Conservation (phyloP, 345 rosid species). For the Triadica sebifera region DNA sequence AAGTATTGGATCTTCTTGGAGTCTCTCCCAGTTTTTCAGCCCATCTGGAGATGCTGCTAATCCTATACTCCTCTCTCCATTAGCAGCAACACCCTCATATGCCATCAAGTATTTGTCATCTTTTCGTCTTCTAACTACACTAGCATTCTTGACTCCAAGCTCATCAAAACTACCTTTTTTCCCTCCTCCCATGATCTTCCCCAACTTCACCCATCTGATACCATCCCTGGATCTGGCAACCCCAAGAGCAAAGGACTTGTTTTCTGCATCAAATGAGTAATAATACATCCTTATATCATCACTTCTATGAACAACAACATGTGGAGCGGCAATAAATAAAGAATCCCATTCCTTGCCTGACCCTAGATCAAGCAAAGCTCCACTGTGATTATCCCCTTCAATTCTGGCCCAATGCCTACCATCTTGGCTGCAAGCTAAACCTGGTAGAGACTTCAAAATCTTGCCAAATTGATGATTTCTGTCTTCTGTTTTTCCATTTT, state of each 20-base stretch:
- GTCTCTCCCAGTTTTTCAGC: constrained; percentile 53
- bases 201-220: constrained; percentile 68
- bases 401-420: constrained; percentile 90
- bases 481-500: background rate
- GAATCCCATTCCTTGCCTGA: constrained; percentile 76
- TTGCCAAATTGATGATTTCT: constrained; percentile 17
- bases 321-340: constrained; percentile 58
- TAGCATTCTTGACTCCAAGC: constrained; percentile 52
- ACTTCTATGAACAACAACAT: constrained; percentile 59
- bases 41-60: constrained; percentile 64
- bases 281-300: constrained; percentile 83
- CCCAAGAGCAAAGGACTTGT: constrained; percentile 47
- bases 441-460: constrained; percentile 57
- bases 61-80: constrained; percentile 52
- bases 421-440: constrained; percentile 81
- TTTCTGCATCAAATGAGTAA: constrained; percentile 57
- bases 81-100: constrained; percentile 56
- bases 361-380: constrained; percentile 78
- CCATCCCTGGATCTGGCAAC: constrained; percentile 82
- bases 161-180: constrained; percentile 47
- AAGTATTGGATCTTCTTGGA: constrained; percentile 45
- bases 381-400: constrained; percentile 83
- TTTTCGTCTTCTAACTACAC: constrained; percentile 52
- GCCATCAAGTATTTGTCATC: constrained; percentile 72
- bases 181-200: constrained; percentile 64